Percentiles rank a stretch among this genome's conserved stretches.
Evolutionary conservation across 345 rosid species (phyloP).

Genomic region (Gossypium ekmanianum): DNA sequence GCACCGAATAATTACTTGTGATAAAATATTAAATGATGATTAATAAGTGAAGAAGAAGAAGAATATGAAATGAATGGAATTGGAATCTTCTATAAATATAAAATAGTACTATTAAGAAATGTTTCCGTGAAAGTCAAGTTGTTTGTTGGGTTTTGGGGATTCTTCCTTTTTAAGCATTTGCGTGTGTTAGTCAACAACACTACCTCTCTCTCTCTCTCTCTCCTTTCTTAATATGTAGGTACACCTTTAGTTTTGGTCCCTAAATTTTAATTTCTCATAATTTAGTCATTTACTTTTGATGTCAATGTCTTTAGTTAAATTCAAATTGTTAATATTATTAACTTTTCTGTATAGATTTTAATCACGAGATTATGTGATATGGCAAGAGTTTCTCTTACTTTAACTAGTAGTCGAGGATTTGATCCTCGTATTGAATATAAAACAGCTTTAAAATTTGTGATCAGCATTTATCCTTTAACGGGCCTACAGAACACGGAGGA

Average conservation of each 20-base stretch:
- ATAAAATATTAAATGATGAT: not conserved
- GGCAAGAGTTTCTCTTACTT: too few relatives aligned
- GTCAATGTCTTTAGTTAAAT: too few relatives aligned
- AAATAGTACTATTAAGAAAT: not conserved
- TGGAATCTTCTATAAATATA: conserved; percentile 10
- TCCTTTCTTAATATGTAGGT: not conserved
- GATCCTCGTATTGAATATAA: too few relatives aligned
- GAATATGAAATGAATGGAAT: conserved; percentile 11
- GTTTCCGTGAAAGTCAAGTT: conserved; percentile 34
- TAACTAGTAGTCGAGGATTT: too few relatives aligned
- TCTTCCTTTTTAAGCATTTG: conserved; percentile 16
- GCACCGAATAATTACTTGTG: too few relatives aligned
- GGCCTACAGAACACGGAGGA: too few relatives aligned
- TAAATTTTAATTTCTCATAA: too few relatives aligned
- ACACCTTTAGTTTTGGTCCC: not conserved
- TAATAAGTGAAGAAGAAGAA: not conserved
- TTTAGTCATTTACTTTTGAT: too few relatives aligned
- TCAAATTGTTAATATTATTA: too few relatives aligned
- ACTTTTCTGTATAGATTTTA: too few relatives aligned
- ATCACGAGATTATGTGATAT: too few relatives aligned
- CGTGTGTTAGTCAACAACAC: conserved; percentile 17
- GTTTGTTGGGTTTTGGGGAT: conserved; percentile 16
- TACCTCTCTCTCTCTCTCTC: not conserved
- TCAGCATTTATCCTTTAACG: fast-evolving
- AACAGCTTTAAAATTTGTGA: too few relatives aligned